Percentiles rank a stretch among this genome's conserved stretches.
Evolutionary conservation across 129 eudicot species (phyloP).

Genomic region (Cynara cardunculus): DNA sequence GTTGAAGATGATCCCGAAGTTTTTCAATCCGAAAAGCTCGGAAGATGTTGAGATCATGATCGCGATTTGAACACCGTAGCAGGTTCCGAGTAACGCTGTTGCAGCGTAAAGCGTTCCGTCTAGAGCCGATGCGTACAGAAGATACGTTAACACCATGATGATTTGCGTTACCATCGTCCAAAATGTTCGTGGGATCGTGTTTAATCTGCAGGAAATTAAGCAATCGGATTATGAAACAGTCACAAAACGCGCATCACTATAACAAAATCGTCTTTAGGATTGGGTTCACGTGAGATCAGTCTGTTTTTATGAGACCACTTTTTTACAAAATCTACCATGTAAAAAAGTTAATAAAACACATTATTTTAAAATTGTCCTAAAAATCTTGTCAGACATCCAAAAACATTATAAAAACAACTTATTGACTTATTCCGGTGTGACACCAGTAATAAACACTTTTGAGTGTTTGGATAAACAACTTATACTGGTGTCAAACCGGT

Average conservation of each 20-base stretch:
- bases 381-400: too few relatives aligned
- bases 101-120: slow-evolving; percentile 71
- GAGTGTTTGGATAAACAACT: too few relatives aligned
- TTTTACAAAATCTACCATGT: too few relatives aligned
- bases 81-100: slow-evolving; percentile 83
- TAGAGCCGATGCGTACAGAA: slow-evolving; percentile 76
- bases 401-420: too few relatives aligned
- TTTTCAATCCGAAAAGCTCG: slow-evolving; percentile 81
- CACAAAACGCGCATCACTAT: neutral
- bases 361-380: neutral
- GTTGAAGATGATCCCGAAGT: slow-evolving; percentile 84
- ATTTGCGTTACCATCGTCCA: slow-evolving; percentile 82
- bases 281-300: too few relatives aligned
- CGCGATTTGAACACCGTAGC: slow-evolving; percentile 84
- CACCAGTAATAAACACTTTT: too few relatives aligned
- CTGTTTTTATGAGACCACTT: too few relatives aligned
- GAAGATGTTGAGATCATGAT: slow-evolving; percentile 94
- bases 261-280: too few relatives aligned
- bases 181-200: slow-evolving; percentile 73
- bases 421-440: too few relatives aligned
- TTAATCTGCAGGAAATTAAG: slow-evolving; percentile 45
- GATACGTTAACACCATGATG: slow-evolving; percentile 65
- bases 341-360: too few relatives aligned
- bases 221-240: neutral
- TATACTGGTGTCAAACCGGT: too few relatives aligned